Percentiles rank a stretch among this genome's conserved stretches.
Evolutionary conservation across 2,329 filamentous ascomycete genomes (phyloP).

Genomic region (Fusarium sacchari): DNA sequence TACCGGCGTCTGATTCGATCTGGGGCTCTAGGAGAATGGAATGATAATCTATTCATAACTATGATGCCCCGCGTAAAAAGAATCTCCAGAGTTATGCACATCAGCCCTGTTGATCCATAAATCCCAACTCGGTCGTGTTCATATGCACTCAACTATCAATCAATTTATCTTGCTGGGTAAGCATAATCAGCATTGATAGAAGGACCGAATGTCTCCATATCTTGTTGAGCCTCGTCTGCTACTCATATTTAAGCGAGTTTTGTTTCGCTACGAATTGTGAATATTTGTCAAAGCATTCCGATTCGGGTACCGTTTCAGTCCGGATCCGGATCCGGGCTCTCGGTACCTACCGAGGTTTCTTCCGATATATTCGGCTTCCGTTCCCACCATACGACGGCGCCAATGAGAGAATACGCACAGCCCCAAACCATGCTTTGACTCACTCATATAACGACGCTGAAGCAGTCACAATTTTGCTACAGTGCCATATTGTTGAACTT

Average conservation of each 20-base stretch:
- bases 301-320: conserved; percentile 4
- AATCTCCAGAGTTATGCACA: not conserved
- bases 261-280: not conserved
- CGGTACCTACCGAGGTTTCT: conserved; percentile 23
- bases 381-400: conserved; percentile 3
- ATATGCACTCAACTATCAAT: not conserved
- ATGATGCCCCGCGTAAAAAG: not conserved
- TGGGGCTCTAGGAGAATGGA: not conserved
- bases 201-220: not conserved
- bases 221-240: not conserved
- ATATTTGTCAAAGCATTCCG: not conserved
- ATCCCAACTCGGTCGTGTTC: not conserved
- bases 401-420: conserved; percentile 26
- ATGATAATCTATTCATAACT: not conserved
- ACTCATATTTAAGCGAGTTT: not conserved
- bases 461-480: not conserved
- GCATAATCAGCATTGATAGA: not conserved
- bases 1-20: conserved; percentile 1
- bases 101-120: not conserved
- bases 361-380: conserved; percentile 17
- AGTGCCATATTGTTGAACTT: not conserved
- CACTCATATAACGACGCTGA: not conserved
- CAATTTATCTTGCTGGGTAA: not conserved
- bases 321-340: conserved; percentile 22
- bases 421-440: not conserved